Percentiles rank a stretch among this genome's conserved stretches.
Conservation (phyloP, 2,329 filamentous ascomycete genomes). For the Clonostachys chloroleuca region DNA sequence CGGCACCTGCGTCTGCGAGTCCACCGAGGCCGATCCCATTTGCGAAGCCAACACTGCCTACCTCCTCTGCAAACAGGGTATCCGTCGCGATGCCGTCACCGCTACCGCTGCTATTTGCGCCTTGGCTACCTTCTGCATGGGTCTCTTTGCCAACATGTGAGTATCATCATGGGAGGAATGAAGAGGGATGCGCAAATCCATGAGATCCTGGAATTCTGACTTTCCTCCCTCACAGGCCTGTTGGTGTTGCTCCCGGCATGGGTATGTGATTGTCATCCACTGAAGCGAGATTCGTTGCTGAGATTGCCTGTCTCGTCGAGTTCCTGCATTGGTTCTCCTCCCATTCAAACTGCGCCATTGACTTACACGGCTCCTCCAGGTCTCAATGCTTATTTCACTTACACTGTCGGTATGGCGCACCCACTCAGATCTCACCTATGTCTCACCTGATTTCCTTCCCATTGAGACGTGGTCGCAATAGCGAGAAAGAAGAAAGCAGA, state of each 20-base stretch:
- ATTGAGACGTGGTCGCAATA: too few relatives aligned
- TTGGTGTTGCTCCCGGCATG: conserved; percentile 37
- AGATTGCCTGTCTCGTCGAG: too few relatives aligned
- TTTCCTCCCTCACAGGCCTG: conserved; percentile 14
- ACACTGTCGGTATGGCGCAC: conserved; percentile 40
- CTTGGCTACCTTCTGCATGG: conserved; percentile 78
- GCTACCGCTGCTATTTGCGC: conserved; percentile 81
- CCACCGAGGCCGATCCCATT: conserved; percentile 40
- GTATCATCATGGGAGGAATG: conserved; percentile 10
- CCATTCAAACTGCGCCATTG: neutral
- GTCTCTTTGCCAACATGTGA: conserved; percentile 72
- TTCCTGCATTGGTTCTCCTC: too few relatives aligned
- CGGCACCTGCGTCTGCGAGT: conserved; percentile 71
- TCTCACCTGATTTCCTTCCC: neutral
- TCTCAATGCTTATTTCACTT: conserved; percentile 86
- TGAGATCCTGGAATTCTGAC: conserved; percentile 1
- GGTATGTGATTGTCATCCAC: conserved; percentile 21
- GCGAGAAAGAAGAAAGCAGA: neutral
- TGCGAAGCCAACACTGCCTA: conserved; percentile 56
- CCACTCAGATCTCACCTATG: neutral
- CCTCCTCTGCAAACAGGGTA: conserved; percentile 53
- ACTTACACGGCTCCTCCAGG: neutral
- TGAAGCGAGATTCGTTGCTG: too few relatives aligned
- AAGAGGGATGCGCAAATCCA: too few relatives aligned
- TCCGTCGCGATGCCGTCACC: conserved; percentile 78